phyloP scores from a whole-genome alignment of 192 early-diverging fungal genomes.

The Cladochytrium replicatum region DNA sequence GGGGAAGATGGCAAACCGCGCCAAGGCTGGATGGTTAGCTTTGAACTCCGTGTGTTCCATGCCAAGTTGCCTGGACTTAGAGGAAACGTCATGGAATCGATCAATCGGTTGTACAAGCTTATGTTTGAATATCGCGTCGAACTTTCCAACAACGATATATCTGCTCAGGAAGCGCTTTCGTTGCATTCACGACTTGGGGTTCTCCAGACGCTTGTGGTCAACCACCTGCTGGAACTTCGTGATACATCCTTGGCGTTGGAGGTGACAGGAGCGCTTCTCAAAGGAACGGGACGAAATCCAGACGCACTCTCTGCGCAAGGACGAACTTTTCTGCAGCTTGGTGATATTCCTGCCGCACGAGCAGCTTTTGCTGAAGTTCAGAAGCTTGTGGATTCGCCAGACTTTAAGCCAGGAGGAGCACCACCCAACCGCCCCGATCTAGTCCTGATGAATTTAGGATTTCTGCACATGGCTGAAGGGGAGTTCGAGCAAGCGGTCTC shows the following conservation, averaged over 20 bases:
- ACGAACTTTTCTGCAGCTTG: constrained; percentile 27
- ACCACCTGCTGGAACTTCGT: constrained; percentile 16
- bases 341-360: constrained; percentile 16
- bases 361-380: background rate
- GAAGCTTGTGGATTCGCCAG: too few species aligned
- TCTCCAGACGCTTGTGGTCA: constrained; percentile 17
- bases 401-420: too few species aligned
- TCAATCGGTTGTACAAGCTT: constrained; percentile 19
- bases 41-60: constrained; percentile 15
- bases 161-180: too few species aligned
- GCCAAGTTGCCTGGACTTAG: constrained; percentile 10
- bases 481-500: constrained; percentile 7
- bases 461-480: constrained; percentile 18
- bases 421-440: constrained; percentile 14
- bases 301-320: constrained; percentile 18
- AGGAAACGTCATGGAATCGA: constrained; percentile 9
- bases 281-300: background rate
- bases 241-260: constrained; percentile 17
- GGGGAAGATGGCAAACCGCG: too few species aligned
- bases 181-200: too few species aligned
- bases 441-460: constrained; percentile 17
- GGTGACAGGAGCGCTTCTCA: constrained; percentile 2
- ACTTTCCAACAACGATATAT: too few species aligned
- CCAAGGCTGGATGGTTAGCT: constrained; percentile 19
- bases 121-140: constrained; percentile 5